These are phyloP conservation scores for Oryza officinalis DNA, from an alignment of 176 grass and related monocot species.

Conservation along the genomic window DNA sequence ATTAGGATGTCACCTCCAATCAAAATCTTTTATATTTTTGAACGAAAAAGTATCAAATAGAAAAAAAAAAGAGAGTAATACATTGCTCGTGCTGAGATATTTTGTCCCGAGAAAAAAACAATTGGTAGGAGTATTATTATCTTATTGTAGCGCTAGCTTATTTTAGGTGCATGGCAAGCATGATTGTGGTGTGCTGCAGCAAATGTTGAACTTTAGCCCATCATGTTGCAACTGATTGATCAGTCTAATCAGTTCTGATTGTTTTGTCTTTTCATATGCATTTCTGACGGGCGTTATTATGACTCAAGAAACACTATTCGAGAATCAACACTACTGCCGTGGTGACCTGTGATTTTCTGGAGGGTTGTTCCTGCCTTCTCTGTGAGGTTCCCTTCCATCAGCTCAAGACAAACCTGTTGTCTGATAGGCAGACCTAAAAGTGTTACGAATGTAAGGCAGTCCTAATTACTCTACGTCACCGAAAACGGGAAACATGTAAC, in stretches of 20 bases:
- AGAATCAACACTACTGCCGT: neutral
- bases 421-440: neutral
- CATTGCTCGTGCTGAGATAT: neutral
- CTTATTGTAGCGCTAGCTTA: neutral
- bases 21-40: no score
- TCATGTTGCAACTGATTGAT: slow-evolving; percentile 36
- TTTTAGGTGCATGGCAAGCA: neutral
- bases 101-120: neutral
- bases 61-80: neutral
- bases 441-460: slow-evolving; percentile 15
- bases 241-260: slow-evolving; percentile 35
- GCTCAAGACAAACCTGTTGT: slow-evolving; percentile 26
- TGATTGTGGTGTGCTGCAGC: slow-evolving; percentile 23
- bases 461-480: slow-evolving; percentile 9
- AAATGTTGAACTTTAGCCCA: slow-evolving; percentile 26
- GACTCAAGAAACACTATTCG: neutral
- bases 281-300: slow-evolving; percentile 28
- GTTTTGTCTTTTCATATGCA: slow-evolving; percentile 11
- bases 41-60: no score
- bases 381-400: slow-evolving; percentile 23
- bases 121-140: neutral
- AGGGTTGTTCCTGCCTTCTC: neutral
- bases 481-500: neutral
- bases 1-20: no score
- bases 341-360: neutral